Conservation (phyloP, 352 stramenopile species). For the Phytopythium kandeliae region DNA sequence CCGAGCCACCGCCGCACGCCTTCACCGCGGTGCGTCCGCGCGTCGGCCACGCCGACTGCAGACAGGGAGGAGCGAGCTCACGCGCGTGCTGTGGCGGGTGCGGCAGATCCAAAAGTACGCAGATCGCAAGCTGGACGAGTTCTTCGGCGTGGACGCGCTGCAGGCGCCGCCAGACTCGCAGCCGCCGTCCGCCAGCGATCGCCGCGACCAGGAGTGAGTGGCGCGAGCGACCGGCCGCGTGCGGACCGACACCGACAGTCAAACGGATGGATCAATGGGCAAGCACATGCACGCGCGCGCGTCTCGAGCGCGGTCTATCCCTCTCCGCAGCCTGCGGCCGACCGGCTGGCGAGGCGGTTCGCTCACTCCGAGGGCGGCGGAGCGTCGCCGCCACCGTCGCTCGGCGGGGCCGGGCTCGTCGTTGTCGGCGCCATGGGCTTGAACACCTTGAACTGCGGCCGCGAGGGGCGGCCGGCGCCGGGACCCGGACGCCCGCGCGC, state of each 20-base stretch:
- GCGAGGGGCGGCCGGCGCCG: conserved; percentile 18
- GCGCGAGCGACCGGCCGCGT: no score
- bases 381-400: conserved; percentile 14
- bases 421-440: conserved; percentile 45
- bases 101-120: conserved; percentile 67
- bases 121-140: conserved; percentile 80
- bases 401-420: conserved; percentile 7
- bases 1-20: conserved; percentile 56
- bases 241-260: no score
- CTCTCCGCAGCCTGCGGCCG: no score
- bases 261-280: neutral
- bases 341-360: no score
- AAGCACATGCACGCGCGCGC: neutral
- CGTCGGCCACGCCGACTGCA: no score
- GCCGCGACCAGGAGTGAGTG: neutral
- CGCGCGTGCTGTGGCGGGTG: neutral
- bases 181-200: neutral
- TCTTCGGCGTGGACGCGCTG: conserved; percentile 80
- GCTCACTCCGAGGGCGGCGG: neutral
- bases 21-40: conserved; percentile 61
- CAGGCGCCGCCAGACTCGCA: conserved; percentile 22
- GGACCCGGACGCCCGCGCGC: conserved; percentile 13
- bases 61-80: no score
- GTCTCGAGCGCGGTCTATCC: neutral
- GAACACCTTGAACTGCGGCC: conserved; percentile 85